These are phyloP conservation scores for Blastomyces emzantsi DNA, from an alignment of 2,329 filamentous ascomycete genomes.

Conservation along the genomic window DNA sequence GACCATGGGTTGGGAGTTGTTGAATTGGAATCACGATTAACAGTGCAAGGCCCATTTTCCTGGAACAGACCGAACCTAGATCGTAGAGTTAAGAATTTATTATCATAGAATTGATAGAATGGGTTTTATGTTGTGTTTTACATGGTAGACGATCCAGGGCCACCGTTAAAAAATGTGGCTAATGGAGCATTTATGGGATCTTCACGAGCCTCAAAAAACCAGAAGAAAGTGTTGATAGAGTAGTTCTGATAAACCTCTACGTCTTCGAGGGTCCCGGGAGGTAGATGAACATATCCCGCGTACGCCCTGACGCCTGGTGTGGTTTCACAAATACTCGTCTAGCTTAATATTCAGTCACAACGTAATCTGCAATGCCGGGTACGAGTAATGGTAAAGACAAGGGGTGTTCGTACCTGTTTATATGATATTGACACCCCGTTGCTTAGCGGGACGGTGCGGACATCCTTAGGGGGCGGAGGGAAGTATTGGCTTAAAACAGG, in stretches of 20 bases:
- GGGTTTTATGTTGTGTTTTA: background rate
- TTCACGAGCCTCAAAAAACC: conserved; percentile 53
- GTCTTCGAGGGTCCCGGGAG: conserved; percentile 37
- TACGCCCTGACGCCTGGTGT: conserved; percentile 48
- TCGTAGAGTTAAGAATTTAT: background rate
- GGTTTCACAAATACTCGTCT: conserved; percentile 48
- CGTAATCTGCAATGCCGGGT: background rate
- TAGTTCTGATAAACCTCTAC: conserved; percentile 42
- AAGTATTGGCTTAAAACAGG: conserved; percentile 19
- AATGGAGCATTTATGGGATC: conserved; percentile 47
- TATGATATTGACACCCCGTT: conserved; percentile 38
- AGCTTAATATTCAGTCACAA: background rate
- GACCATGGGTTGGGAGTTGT: conserved; percentile 49
- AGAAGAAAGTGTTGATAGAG: conserved; percentile 56
- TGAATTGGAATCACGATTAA: conserved; percentile 45
- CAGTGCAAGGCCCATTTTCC: conserved; percentile 45
- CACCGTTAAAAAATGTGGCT: conserved; percentile 55
- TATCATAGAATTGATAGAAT: background rate
- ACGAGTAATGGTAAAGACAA: background rate
- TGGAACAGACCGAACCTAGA: conserved; percentile 50
- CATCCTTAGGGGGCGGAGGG: conserved; percentile 32
- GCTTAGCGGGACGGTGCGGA: conserved; percentile 35
- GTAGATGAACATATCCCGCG: conserved; percentile 52
- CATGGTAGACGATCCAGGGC: conserved; percentile 44
- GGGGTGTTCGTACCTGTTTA: conserved; percentile 32